These are phyloP conservation scores for Arachnopeziza araneosa DNA, from an alignment of 2,329 filamentous ascomycete genomes.

Conservation along the genomic window DNA sequence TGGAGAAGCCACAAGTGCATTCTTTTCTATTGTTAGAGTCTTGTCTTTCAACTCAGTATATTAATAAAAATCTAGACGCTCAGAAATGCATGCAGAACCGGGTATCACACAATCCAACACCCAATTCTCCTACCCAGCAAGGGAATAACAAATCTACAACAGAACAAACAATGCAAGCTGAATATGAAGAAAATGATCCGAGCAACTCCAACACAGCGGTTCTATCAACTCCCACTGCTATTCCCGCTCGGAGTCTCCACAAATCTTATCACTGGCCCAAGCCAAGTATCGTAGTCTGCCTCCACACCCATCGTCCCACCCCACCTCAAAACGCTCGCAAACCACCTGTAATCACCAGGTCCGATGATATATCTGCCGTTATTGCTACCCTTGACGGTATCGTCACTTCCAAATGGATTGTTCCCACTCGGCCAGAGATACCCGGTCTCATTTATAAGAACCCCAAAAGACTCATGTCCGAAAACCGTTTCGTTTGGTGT, in stretches of 20 bases:
- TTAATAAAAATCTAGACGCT: no score
- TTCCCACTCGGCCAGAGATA: constrained; percentile 6
- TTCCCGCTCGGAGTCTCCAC: not conserved
- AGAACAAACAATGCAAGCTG: not conserved
- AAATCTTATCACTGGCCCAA: constrained; percentile 13
- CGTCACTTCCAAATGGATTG: not conserved
- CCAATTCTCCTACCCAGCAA: no score
- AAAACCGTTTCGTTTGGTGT: constrained; percentile 6
- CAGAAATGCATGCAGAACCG: no score
- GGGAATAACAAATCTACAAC: not conserved
- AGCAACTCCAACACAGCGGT: not conserved
- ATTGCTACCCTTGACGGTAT: constrained; percentile 6
- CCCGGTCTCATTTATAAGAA: not conserved
- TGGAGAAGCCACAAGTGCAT: no score
- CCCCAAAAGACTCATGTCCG: constrained; percentile 7
- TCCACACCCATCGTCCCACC: constrained; percentile 5
- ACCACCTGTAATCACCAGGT: constrained; percentile 12
- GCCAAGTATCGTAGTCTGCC: constrained; percentile 14
- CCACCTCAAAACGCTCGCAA: constrained; percentile 10
- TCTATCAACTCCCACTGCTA: not conserved
- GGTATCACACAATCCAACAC: no score
- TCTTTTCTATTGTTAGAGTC: no score
- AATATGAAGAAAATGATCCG: not conserved
- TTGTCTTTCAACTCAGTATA: no score
- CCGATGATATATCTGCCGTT: constrained; percentile 1